Evolutionary conservation across 441 rosid genomes (phyloP), one percentile per base, ranked within the genome.

Genomic region (Aleurites moluccanus): DNA sequence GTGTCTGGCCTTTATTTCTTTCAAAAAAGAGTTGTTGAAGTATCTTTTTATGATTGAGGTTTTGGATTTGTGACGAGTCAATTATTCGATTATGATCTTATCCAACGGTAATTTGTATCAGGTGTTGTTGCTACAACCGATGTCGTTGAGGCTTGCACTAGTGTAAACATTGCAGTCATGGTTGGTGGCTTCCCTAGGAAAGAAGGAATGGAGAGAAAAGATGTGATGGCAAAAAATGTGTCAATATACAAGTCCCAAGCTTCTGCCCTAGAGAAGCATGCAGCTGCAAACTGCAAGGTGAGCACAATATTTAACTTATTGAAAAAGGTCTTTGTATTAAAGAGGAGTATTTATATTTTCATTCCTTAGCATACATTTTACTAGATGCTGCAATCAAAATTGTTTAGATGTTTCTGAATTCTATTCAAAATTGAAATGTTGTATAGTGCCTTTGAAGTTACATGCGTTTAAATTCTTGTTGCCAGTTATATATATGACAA

Each of bases 191-290:
- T 92, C 88, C 98, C 97, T 1, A 88, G 99, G 79, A 92, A 94
- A 72, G 99, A 94, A 85, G 98, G 99, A 28, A 92, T 94, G 98
- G 99, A 94, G 81, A 91, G 98, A 79, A 94, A 94, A 81, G 99
- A 94, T 84, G 98, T 92, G 30, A 92, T 94, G 97, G 79, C 98
- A 0, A 92, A 91, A 81, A 92, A 94, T 67, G 98, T 94, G 56
- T 92, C 99, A 7, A 92, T 94, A 28, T 92, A 94, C 93, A 92
- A 91, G 87, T 81, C 96, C 38, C 99, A 91, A 84, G 99, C 98
- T 83, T 86, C 98, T 67, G 97, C 97, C 28, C 80, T 94, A 57
- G 99, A 92, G 82, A 88, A 87, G 81, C 89, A 90, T 67, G 98
- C 99, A 1, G 98, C 96, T 78, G 87, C 94, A 0, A 86, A 89